phyloP scores from a whole-genome alignment of 805 yeast species.

The Yamadazyma takamatsuzukensis region DNA sequence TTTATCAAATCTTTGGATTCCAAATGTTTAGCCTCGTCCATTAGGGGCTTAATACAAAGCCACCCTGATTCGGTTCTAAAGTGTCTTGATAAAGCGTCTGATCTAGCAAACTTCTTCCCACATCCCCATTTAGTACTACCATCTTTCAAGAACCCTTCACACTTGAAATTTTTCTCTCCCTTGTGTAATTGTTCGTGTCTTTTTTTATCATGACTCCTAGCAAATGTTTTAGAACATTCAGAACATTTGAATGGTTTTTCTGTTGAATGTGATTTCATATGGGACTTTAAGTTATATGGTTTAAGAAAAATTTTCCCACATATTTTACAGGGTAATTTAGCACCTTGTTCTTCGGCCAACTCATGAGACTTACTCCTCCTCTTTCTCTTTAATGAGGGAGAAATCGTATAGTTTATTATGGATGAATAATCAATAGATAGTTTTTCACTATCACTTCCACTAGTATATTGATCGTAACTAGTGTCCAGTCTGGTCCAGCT shows the following conservation, averaged over 20 bases:
- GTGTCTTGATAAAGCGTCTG: slow-evolving; percentile 75
- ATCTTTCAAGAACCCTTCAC: slow-evolving; percentile 58
- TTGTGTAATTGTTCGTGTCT: slow-evolving; percentile 75
- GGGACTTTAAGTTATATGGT: slow-evolving; percentile 48
- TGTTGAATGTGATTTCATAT: slow-evolving; percentile 53
- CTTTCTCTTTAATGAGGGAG: slow-evolving; percentile 27
- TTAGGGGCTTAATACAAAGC: slow-evolving; percentile 60
- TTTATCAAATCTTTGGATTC: slow-evolving; percentile 16
- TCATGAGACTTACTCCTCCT: slow-evolving; percentile 15
- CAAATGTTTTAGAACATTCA: slow-evolving; percentile 64
- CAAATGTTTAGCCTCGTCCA: slow-evolving; percentile 50
- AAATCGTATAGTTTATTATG: slow-evolving; percentile 30
- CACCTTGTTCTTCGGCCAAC: background rate
- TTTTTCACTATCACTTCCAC: slow-evolving; percentile 5
- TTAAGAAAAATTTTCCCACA: slow-evolving; percentile 46
- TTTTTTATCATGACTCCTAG: slow-evolving; percentile 72
- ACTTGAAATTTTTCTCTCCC: slow-evolving; percentile 66
- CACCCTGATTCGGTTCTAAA: slow-evolving; percentile 75
- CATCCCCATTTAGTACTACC: slow-evolving; percentile 70
- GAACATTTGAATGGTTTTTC: slow-evolving; percentile 69
- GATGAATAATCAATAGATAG: slow-evolving; percentile 29
- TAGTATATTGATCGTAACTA: background rate
- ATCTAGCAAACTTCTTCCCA: slow-evolving; percentile 67
- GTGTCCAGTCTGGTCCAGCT: too few species aligned
- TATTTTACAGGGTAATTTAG: slow-evolving; percentile 29